Base-by-base conservation (phyloP, 2,329 filamentous ascomycete genomes). In the Xylariales sp. region DNA sequence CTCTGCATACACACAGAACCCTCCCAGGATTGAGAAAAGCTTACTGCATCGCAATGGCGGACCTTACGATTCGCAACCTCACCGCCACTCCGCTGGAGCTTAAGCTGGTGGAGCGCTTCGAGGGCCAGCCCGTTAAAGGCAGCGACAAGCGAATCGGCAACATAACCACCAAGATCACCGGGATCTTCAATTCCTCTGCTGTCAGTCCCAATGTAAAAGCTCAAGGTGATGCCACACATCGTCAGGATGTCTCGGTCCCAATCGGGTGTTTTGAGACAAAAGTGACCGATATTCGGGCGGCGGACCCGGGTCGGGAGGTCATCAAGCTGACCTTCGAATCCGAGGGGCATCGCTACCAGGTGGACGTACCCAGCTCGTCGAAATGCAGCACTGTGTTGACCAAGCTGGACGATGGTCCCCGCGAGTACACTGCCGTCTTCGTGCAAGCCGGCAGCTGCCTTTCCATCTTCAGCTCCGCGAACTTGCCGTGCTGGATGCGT, bases 1-100 rank as follows among this genome's bases (percentile, higher is more conserved):
- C n/a, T n/a, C n/a, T n/a, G n/a, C n/a, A n/a, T n/a, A n/a, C n/a
- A n/a, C n/a, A n/a, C n/a, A n/a, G 28, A 29, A 16, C 24, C 7
- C n/a, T 10, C 10, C 13, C 24, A 29, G 16, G 24, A 18, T 11
- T 23, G 10, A 11, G 6, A 14, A n/a, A n/a, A 29, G 21, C 11
- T n/a, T 17, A 31, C 38, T 8, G 15, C 29, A n/a, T n/a, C 13
- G 33, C 18, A 30, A 76, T 76, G 72, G 61, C 67, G 14, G 61
- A 65, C 40, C 67, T 95, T 49, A 85, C 76, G 5, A 78, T 96
- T 52, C 88, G 90, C 53, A 96, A 96, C 61, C 68, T 95, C 47
- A 91, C 87, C 30, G 70, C 77, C 40, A 81, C 76, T 33, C 72
- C 80, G n/a, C 68, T 95, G 39, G 78, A 83, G 49, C 74, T 96